Percentiles rank a stretch among this genome's conserved stretches.
phyloP scores from a whole-genome alignment of 139 green algal species.

The Pedinophyceae sp. region DNA sequence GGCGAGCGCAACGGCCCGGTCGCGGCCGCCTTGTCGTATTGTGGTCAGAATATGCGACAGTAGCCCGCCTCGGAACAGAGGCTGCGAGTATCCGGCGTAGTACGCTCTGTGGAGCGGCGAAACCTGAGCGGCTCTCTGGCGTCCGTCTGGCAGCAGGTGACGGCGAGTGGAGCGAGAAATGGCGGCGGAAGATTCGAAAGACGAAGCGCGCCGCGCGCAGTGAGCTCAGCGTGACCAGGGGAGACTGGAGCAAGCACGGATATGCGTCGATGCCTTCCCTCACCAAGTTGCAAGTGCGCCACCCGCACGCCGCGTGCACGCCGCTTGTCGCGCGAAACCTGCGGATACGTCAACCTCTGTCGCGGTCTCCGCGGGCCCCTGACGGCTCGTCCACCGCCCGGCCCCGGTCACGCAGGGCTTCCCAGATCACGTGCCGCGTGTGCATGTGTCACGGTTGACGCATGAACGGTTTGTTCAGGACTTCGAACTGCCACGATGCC shows the following conservation, averaged over 20 bases:
- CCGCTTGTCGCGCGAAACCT: neutral
- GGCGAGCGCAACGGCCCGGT: no score
- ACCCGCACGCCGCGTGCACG: neutral
- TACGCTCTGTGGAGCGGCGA: no score
- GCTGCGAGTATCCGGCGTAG: no score
- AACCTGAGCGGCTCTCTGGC: no score
- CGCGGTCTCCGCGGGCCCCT: neutral
- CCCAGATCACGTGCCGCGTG: neutral
- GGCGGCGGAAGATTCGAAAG: slow-evolving; percentile 35
- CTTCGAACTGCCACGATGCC: slow-evolving; percentile 43
- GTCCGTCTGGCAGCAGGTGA: no score
- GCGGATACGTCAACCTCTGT: neutral
- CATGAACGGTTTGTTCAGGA: slow-evolving; percentile 38
- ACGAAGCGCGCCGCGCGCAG: slow-evolving; percentile 54
- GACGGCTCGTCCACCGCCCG: no score
- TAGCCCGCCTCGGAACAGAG: no score
- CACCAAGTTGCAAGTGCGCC: neutral
- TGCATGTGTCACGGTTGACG: slow-evolving; percentile 12
- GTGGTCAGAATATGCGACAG: no score
- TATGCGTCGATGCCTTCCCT: neutral
- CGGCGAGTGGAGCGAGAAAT: neutral
- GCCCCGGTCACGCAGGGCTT: neutral
- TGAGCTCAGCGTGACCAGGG: slow-evolving; percentile 53
- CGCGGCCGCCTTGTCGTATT: no score
- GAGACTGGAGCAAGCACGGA: slow-evolving; percentile 36